A percentile compares a stretch with the other conserved stretches of the same genome.
phyloP scores from a whole-genome alignment of 164 flowering plant genomes.

The Dillenia turbinata region DNA sequence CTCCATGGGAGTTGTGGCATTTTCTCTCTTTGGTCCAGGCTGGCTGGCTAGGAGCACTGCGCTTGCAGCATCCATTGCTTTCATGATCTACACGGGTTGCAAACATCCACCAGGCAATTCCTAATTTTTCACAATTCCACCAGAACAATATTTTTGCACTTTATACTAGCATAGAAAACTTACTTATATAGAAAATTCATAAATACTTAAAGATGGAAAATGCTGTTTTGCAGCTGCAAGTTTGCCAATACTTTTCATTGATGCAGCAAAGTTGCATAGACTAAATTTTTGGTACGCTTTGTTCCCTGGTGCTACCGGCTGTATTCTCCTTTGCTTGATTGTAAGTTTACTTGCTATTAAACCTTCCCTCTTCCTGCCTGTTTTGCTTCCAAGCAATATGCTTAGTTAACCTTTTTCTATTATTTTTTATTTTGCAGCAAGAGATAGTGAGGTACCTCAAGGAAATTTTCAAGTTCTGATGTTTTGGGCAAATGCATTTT shows the following conservation, averaged over 20 bases:
- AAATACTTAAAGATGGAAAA: too few species aligned
- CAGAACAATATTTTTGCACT: too few species aligned
- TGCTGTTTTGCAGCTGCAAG: conserved; percentile 64
- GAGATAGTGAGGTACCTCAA: conserved; percentile 80
- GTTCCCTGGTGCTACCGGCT: conserved; percentile 89
- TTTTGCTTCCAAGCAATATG: background rate
- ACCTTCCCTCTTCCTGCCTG: background rate
- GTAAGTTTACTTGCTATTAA: conserved; percentile 41
- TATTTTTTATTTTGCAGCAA: conserved; percentile 61
- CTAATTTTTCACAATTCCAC: background rate
- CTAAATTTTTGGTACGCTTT: conserved; percentile 76
- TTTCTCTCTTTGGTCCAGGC: conserved; percentile 69
- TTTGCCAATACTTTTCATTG: conserved; percentile 87
- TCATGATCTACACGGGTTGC: conserved; percentile 71
- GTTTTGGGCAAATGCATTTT: background rate
- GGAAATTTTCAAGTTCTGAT: conserved; percentile 74
- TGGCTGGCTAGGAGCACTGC: conserved; percentile 84
- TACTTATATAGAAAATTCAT: background rate
- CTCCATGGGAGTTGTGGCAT: conserved; percentile 69
- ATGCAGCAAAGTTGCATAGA: conserved; percentile 76
- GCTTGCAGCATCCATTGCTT: conserved; percentile 78
- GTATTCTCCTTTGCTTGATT: conserved; percentile 69
- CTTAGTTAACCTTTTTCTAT: background rate
- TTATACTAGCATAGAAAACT: background rate
- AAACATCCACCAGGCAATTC: conserved; percentile 82